Percentiles rank a stretch among this genome's conserved stretches.
These are phyloP conservation scores for Bolboschoenus planiculmis DNA, from an alignment of 176 grass and related monocot species.

Conservation along the genomic window DNA sequence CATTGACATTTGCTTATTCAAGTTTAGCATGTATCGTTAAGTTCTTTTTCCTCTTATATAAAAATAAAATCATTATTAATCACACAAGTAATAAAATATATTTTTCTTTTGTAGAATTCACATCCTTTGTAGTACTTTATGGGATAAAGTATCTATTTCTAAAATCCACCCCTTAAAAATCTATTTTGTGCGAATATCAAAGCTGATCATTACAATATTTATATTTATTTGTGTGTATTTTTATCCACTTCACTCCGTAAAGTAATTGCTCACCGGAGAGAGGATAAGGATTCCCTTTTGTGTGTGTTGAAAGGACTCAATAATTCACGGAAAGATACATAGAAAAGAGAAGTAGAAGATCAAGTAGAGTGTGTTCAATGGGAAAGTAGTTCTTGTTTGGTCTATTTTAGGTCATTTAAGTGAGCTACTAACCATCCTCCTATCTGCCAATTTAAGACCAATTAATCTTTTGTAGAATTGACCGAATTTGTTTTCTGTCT, in stretches of 20 bases:
- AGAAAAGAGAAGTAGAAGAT: neutral
- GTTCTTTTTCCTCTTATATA: neutral
- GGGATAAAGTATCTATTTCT: no score
- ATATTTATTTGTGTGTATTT: no score
- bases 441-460: constrained; percentile 7
- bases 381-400: constrained; percentile 17
- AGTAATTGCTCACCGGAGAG: no score
- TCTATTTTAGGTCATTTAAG: constrained; percentile 34
- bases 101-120: no score
- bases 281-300: no score
- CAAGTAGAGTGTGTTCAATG: neutral
- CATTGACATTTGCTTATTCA: neutral
- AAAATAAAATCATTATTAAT: no score
- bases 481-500: neutral
- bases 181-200: no score
- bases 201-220: no score
- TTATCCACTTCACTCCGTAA: no score
- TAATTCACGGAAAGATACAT: neutral
- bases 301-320: neutral
- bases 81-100: no score
- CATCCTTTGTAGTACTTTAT: no score
- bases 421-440: constrained; percentile 38
- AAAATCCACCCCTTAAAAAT: no score
- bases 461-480: neutral
- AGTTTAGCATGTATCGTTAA: neutral